Percentiles rank a stretch among this genome's conserved stretches.
Conservation (phyloP, 495 filamentous ascomycete genomes). For the Hyaloscypha finlandica region DNA sequence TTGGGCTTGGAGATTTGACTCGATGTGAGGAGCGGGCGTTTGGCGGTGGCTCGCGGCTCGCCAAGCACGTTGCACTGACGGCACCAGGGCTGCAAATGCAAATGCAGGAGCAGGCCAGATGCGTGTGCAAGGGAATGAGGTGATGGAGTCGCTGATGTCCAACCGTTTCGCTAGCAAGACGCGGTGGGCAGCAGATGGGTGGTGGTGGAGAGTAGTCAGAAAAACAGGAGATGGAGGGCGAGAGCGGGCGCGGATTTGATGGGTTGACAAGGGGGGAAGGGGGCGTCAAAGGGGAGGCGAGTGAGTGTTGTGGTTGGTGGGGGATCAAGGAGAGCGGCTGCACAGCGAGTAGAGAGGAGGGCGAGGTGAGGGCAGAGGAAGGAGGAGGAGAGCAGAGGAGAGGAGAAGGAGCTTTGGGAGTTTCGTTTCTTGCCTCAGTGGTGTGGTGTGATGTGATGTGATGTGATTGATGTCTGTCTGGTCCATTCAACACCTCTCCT, state of each 20-base stretch:
- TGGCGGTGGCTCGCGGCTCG: background rate
- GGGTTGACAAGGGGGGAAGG: no score
- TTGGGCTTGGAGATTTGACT: no score
- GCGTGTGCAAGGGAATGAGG: background rate
- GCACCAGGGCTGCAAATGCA: no score
- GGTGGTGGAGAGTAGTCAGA: background rate
- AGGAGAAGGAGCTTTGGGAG: background rate
- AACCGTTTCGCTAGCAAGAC: background rate
- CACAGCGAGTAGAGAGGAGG: constrained; percentile 1
- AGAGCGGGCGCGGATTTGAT: background rate
- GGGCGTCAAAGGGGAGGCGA: background rate
- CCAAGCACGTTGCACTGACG: background rate
- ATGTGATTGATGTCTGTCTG: background rate
- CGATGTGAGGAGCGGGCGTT: no score
- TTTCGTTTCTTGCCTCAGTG: background rate
- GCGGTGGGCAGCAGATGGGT: background rate
- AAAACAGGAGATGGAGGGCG: background rate
- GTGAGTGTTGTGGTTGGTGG: background rate
- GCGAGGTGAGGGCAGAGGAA: background rate
- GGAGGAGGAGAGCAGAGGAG: no score
- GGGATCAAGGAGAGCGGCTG: background rate
- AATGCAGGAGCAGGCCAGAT: background rate
- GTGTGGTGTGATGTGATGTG: no score
- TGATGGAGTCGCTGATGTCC: background rate
- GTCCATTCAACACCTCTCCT: no score